Conservation (phyloP, 1,284 basidiomycete genomes). For the Retiboletus flavoniger region DNA sequence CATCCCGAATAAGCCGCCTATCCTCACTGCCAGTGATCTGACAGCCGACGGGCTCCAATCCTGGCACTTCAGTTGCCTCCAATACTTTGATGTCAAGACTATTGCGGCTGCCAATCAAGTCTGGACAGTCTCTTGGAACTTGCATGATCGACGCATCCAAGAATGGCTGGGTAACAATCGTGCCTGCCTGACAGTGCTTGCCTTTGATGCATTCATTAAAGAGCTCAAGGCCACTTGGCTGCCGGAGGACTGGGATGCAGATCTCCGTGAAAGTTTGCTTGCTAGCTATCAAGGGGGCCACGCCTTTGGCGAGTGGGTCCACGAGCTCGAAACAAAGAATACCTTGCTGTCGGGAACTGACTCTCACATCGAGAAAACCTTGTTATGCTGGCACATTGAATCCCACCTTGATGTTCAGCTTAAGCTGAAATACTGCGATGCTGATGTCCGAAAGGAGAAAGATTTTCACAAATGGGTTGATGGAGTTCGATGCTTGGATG, state of each 20-base stretch:
- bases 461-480: not conserved
- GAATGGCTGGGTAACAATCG: conserved; percentile 7
- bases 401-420: not conserved
- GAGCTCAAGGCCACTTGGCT: conserved; percentile 2
- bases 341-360: not conserved
- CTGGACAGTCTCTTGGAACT: not conserved
- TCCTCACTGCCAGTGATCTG: not conserved
- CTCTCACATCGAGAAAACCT: conserved; percentile 2
- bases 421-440: not conserved
- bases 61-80: not conserved
- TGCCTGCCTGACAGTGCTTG: not conserved
- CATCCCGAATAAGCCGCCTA: not conserved
- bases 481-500: not conserved
- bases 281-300: not conserved
- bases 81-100: not conserved
- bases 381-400: not conserved
- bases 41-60: not conserved
- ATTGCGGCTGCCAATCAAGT: not conserved
- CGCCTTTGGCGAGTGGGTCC: not conserved
- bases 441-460: not conserved
- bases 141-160: not conserved
- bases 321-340: not conserved
- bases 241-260: not conserved
- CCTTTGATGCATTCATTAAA: conserved; percentile 1
- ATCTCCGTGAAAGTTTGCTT: not conserved